Conservation (phyloP, 345 rosid genomes). For the Psidium friedrichsthalianum region DNA sequence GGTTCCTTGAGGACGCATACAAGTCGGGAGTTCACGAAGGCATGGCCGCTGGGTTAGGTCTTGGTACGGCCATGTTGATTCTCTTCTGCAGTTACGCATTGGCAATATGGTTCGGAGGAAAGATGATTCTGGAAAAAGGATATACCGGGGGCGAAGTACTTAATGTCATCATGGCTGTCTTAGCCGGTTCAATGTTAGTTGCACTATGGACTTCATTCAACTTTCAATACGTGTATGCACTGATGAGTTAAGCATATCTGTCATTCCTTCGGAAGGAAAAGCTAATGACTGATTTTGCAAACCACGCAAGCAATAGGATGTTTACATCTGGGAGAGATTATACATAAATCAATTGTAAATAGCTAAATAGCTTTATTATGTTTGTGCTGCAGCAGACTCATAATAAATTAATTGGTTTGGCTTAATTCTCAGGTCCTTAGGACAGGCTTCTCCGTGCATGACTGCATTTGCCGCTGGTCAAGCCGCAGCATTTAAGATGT, state of each 20-base stretch:
- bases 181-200: conserved; percentile 32
- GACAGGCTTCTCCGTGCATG: conserved; percentile 26
- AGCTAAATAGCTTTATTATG: neutral
- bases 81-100: conserved; percentile 16
- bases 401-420: neutral
- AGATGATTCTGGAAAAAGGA: conserved; percentile 27
- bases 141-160: conserved; percentile 19
- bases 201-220: neutral
- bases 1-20: conserved; percentile 17
- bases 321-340: too few relatives aligned
- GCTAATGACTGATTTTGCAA: too few relatives aligned
- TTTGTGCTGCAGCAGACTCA: neutral
- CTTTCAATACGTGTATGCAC: neutral
- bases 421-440: conserved; percentile 21
- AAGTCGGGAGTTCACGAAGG: conserved; percentile 18
- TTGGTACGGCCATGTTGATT: conserved; percentile 5
- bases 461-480: conserved; percentile 25
- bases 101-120: conserved; percentile 35
- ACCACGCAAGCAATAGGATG: too few relatives aligned
- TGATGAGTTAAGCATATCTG: too few relatives aligned
- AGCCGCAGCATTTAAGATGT: conserved; percentile 26
- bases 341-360: neutral
- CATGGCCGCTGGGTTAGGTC: conserved; percentile 16
- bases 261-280: too few relatives aligned
- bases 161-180: conserved; percentile 25